Evolutionary conservation across 305 asterid species (phyloP), one percentile per base, ranked within the genome.

Genomic region (Striga hermonthica): DNA sequence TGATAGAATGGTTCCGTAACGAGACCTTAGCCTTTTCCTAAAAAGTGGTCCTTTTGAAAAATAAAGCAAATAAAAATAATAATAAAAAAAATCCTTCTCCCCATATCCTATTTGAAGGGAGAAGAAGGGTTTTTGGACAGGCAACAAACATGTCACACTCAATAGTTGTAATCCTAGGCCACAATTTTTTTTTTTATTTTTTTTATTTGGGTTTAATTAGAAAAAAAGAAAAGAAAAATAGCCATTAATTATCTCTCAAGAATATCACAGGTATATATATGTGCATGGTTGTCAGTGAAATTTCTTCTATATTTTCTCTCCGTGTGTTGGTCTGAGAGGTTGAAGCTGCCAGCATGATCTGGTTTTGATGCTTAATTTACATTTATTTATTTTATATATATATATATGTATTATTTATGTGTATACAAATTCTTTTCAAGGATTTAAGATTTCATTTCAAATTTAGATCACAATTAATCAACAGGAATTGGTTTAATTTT

Each of bases 311-410:
- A 49, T 16, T 53, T 53, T 44, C 2, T 22, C 36, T 31, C 6
- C 64, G 53, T 72, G 68, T 76, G 82, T 79, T 76, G 86, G 79
- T 74, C 48, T 67, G 86, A 81, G 86, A 79, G 86, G 70, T 71
- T 81, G 84, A 81, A 81, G 86, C 86, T 81, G 86, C 86, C 86
- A 81, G 86, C 86, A 67, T 81, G 86, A 81, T 81, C 86, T 81
- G 81, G 67, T 75, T 37, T 63, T 65, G 54, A 40, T 61, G 15
- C 5, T 47, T 47, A 7, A 47, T 47, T 15, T 9, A 0, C 10
- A n/a, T 47, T 47, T 47, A 47, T 47, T n/a, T 47, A 0, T 6
- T 50, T 6, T 1, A 15, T 48, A 41, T 41, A 48, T 3, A 15
- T n/a, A 47, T 4, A 3, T 12, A 12, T 39, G 1, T 41, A 6